Evolutionary conservation across 768 basidiomycete genomes (phyloP).

Genomic region (Leccinum rimulosum): DNA sequence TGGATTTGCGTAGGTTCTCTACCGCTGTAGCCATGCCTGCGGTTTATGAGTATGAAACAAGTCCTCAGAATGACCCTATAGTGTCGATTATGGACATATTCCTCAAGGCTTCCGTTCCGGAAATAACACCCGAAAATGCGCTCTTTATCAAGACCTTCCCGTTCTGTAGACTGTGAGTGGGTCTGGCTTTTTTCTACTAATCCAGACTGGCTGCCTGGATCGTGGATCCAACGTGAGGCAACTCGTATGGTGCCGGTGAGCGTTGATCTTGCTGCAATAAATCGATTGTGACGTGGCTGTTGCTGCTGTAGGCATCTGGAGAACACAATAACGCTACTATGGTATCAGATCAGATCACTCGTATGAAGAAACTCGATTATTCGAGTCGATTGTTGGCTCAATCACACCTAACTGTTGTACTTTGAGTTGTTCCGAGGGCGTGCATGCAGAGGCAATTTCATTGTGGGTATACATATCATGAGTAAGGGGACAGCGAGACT

Average conservation of each 20-base stretch:
- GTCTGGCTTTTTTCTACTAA: no score
- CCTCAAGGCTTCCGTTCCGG: neutral
- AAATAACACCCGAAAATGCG: neutral
- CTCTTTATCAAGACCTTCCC: neutral
- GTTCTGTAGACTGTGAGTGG: constrained; percentile 12
- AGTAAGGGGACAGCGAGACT: no score
- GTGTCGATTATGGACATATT: neutral
- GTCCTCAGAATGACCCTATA: constrained; percentile 3
- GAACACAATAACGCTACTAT: neutral
- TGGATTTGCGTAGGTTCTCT: neutral
- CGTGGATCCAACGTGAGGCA: constrained; percentile 1
- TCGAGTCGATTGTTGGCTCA: no score
- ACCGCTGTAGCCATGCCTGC: neutral
- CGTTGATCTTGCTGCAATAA: neutral
- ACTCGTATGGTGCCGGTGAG: neutral
- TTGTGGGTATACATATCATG: no score
- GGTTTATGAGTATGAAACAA: neutral
- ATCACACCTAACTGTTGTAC: no score
- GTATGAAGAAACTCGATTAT: neutral
- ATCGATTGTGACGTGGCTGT: neutral
- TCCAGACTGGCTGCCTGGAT: constrained; percentile 2
- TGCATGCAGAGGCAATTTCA: no score
- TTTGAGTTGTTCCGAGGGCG: no score
- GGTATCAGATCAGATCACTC: neutral
- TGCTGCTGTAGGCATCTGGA: neutral